Conservation (phyloP, 306 rosid genomes). For the Vicia sativa region DNA sequence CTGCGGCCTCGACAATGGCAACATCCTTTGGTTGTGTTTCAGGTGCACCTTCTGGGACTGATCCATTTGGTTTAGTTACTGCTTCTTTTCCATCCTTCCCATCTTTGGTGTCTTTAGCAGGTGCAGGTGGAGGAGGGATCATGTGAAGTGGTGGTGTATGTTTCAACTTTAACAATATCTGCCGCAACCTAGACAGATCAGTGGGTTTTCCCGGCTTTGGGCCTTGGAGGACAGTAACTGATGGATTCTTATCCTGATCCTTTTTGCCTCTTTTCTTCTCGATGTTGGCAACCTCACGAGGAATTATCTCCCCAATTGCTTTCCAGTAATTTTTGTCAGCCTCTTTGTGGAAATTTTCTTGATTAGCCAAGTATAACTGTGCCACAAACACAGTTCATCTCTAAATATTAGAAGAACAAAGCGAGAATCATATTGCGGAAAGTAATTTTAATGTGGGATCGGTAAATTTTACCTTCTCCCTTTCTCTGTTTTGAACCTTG, state of each 20-base stretch:
- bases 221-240: conserved; percentile 80
- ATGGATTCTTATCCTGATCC: conserved; percentile 89
- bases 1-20: conserved; percentile 52
- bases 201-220: conserved; percentile 99
- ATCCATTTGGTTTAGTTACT: conserved; percentile 54
- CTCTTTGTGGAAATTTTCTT: conserved; percentile 87
- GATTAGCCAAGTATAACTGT: conserved; percentile 72
- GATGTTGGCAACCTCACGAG: conserved; percentile 84
- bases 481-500: conserved; percentile 84
- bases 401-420: conserved; percentile 22
- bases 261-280: conserved; percentile 93
- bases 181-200: conserved; percentile 90
- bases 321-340: conserved; percentile 98
- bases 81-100: conserved; percentile 66
- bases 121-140: conserved; percentile 86
- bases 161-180: conserved; percentile 80
- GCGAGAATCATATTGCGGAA: not conserved
- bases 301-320: conserved; percentile 88
- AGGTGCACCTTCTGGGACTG: conserved; percentile 55
- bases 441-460: not conserved
- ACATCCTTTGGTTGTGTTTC: conserved; percentile 57
- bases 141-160: conserved; percentile 94
- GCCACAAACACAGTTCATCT: conserved; percentile 32
- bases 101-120: conserved; percentile 64
- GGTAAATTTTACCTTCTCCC: conserved; percentile 72